Percentiles rank a stretch among this genome's conserved stretches.
Evolutionary conservation across 495 filamentous ascomycete genomes (phyloP).

Genomic region (Elasticomyces elasticus): DNA sequence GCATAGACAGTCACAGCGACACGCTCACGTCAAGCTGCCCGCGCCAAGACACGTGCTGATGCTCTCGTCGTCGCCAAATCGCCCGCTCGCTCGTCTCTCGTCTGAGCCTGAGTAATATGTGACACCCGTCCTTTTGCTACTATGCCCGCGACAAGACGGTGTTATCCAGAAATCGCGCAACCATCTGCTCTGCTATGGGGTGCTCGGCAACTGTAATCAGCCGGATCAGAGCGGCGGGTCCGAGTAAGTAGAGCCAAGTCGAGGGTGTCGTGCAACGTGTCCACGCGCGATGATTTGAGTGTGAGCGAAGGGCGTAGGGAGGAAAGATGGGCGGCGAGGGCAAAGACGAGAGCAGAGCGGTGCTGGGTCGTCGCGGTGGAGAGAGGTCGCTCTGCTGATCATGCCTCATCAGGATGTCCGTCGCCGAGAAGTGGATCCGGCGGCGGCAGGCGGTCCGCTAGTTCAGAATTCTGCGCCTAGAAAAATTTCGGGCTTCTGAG

Average conservation of each 20-base stretch:
- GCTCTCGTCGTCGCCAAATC: background rate
- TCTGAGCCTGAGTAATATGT: background rate
- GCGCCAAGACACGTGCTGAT: background rate
- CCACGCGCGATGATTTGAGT: background rate
- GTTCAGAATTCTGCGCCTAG: too few species aligned
- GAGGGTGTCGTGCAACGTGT: background rate
- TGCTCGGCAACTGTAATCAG: background rate
- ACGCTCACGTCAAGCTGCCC: background rate
- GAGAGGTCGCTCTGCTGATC: background rate
- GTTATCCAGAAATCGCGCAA: background rate
- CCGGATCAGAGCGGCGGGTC: background rate
- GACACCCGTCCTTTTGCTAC: background rate
- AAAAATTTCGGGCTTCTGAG: too few species aligned
- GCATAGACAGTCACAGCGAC: slow-evolving; percentile 5
- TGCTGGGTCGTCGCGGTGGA: background rate
- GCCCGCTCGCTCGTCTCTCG: background rate
- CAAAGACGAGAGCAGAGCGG: background rate
- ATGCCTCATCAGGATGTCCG: background rate
- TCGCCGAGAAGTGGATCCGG: background rate
- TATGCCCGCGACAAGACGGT: background rate
- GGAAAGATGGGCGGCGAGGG: background rate
- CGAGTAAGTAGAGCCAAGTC: background rate
- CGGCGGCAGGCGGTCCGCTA: background rate
- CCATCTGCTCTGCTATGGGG: background rate
- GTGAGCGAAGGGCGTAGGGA: background rate